Base-by-base conservation (phyloP, 371 early-diverging fungal genomes). In the Funneliformis caledonium region DNA sequence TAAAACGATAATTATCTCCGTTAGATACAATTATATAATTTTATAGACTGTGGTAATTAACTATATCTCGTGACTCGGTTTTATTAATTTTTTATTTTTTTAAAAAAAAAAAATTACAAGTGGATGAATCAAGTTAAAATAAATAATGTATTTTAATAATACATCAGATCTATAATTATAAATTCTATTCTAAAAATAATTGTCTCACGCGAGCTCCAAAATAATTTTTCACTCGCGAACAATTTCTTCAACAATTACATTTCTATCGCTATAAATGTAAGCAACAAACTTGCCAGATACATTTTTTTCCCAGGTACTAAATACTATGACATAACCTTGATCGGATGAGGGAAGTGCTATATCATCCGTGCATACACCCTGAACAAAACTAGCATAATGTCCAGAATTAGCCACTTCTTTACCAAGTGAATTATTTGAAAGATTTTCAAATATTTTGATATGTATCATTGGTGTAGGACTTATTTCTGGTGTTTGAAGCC, bases 321-420 rank as follows among this genome's bases (percentile, higher is more conserved):
- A 84, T 2, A 93, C 91, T 56, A 90, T 86, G 14, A 91, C 84
- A 73, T 92, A 92, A 83, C 85, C 86, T 76, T 84, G 84, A 69
- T 87, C 86, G 62, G 85, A 86, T 70, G 87, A 89, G 64, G 85
- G 86, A 26, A 89, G 78, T 7, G 86, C 85, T 9, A 87, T 85
- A 73, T 89, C 89, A n/a, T 80, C 79, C 33, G 88, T 89, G 0
- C 87, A 87, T 47, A 88, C 89, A 11, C 90, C 90, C 87, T 85
- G 78, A 2, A 11, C 11, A 31, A 31, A 47, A 19, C 78, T 42
- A n/a, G 92, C 89, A 83, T 93, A 95, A 43, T 90, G 90, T 0
- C 95, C 95, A 2, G 95, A 93, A 19, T 92, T 91, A 16, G 90
- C 91, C 22, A 93, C 83, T 80, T 91, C 90, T 16, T 84, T 83